Base-by-base conservation (phyloP, 1,139 yeast genomes). In the Pichia norvegensis region DNA sequence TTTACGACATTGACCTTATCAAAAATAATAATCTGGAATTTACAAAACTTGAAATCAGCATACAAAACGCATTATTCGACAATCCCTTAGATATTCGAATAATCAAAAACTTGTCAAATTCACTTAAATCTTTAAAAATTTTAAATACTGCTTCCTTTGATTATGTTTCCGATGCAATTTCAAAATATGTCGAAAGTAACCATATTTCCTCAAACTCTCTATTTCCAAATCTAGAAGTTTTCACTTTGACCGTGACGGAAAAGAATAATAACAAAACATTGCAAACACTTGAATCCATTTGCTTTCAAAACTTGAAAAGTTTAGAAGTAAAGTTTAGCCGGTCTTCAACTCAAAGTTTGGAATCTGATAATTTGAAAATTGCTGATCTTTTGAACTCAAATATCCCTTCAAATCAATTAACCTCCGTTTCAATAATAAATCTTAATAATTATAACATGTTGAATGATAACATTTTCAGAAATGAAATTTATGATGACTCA, bases 301-400 rank as follows among this genome's bases (percentile, higher is more conserved):
- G 38, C 23, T 38, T 55, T 20, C 14, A 35, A 2, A 43, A 40
- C 4, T 19, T 58, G n/a, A 41, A 47, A 33, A 37, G 50, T 11
- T 55, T 57, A 11, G 61, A 58, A 42, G 45, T 58, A 1, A 56
- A 52, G 37, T 53, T 53, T 39, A 46, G 45, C 33, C 55, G 56
- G 40, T 41, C 41, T n/a, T 22, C 37, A 8, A 43, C 46, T 21
- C 23, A 39, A 11, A 40, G 39, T 9, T 41, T 45, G 4, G 49
- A 44, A 25, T 4, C 40, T 7, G 29, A 21, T 17, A 40, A 10
- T 13, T 33, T 37, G 25, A 38, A 29, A 2, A 19, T 55, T 21
- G 41, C 52, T 29, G 37, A 48, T 2, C 31, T 41, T 4, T 43
- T 57, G 14, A 40, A 45, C 13, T 20, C 31, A 5, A 46, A 42